phyloP scores from a whole-genome alignment of 805 yeast genomes.

The Brettanomyces bruxellensis region DNA sequence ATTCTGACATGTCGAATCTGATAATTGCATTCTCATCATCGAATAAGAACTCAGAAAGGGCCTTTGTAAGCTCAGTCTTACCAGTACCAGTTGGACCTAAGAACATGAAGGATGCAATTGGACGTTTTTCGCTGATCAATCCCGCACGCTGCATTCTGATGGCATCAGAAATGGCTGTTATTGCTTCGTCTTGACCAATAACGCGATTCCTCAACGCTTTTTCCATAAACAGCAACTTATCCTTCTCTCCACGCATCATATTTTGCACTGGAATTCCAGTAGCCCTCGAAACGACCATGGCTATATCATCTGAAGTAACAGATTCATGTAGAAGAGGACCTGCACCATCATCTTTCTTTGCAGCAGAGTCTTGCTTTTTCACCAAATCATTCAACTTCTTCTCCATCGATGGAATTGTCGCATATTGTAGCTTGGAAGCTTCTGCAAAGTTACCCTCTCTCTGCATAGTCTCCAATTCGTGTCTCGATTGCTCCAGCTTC shows the following conservation, averaged over 20 bases:
- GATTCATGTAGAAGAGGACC: constrained; percentile 66
- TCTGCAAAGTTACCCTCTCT: constrained; percentile 78
- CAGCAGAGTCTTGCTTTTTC: constrained; percentile 17
- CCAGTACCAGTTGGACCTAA: constrained; percentile 99
- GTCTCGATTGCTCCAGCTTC: constrained; percentile 74
- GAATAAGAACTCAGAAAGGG: constrained; percentile 84
- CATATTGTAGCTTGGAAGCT: constrained; percentile 85
- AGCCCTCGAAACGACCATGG: constrained; percentile 84
- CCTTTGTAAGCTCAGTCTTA: constrained; percentile 90
- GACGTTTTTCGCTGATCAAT: constrained; percentile 85
- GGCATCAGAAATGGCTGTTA: constrained; percentile 82
- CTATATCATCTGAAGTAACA: constrained; percentile 90
- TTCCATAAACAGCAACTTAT: constrained; percentile 84
- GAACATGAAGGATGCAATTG: constrained; percentile 94
- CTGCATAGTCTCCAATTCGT: constrained; percentile 74
- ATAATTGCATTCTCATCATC: constrained; percentile 82
- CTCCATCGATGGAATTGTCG: constrained; percentile 77
- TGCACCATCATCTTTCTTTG: constrained; percentile 23
- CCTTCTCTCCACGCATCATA: constrained; percentile 90
- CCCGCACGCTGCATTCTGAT: constrained; percentile 97
- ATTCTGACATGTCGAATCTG: constrained; percentile 96
- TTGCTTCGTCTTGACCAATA: constrained; percentile 94
- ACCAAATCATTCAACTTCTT: constrained; percentile 42
- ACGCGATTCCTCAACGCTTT: constrained; percentile 65
- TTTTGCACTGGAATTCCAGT: constrained; percentile 93